Percentiles rank a stretch among this genome's conserved stretches.
These are phyloP conservation scores for Parathielavia appendiculata DNA, from an alignment of 495 filamentous ascomycete species.

Conservation along the genomic window DNA sequence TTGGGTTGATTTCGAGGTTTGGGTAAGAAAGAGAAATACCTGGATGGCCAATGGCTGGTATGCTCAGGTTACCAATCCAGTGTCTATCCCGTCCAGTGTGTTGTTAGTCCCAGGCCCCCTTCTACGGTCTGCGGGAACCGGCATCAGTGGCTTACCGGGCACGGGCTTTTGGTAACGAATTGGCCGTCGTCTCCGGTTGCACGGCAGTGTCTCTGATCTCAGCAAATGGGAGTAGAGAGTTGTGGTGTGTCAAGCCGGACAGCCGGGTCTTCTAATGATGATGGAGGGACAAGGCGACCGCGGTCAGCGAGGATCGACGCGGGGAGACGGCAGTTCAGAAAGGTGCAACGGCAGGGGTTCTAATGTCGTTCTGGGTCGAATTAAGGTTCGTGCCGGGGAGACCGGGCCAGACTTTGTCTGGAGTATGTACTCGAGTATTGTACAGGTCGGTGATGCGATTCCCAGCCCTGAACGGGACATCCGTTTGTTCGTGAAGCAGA, in stretches of 20 bases:
- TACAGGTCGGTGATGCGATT: neutral
- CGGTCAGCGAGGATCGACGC: slow-evolving; percentile 3
- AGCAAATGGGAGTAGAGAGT: neutral
- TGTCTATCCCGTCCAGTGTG: neutral
- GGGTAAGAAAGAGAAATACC: neutral
- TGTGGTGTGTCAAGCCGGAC: slow-evolving; percentile 23
- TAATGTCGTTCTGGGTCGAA: neutral
- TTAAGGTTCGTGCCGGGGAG: neutral
- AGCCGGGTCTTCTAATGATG: slow-evolving; percentile 14
- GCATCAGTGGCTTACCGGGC: slow-evolving; percentile 7
- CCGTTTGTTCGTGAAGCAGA: neutral
- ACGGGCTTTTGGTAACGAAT: slow-evolving; percentile 18
- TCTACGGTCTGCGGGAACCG: neutral
- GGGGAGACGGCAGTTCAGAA: slow-evolving; percentile 8
- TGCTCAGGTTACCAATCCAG: neutral
- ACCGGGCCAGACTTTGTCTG: no score
- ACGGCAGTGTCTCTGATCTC: slow-evolving; percentile 2
- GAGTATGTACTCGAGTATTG: no score
- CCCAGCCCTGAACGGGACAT: neutral
- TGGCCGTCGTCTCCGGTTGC: slow-evolving; percentile 7
- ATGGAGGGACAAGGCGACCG: neutral
- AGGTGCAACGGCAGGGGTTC: neutral
- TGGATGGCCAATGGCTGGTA: neutral
- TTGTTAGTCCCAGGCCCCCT: neutral
- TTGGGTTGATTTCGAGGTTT: neutral